A percentile compares a stretch with the other conserved stretches of the same genome.
Evolutionary conservation across 805 yeast species (phyloP).

Genomic region (Cyberlindnera euphorbiae): DNA sequence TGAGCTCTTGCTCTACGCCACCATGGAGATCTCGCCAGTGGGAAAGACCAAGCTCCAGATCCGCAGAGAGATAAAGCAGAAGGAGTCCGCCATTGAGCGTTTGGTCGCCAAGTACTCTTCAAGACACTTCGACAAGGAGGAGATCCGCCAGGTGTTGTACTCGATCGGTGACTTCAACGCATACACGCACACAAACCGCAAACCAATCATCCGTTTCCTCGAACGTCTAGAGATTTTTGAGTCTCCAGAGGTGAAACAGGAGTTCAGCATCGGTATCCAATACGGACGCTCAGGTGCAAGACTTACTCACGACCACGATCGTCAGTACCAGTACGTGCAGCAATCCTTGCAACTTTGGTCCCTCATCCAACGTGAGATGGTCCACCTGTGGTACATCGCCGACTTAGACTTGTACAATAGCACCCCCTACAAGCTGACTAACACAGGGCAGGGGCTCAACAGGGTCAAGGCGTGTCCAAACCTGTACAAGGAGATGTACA

Average conservation of each 20-base stretch:
- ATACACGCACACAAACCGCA: conserved; percentile 61
- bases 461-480: conserved; percentile 72
- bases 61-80: conserved; percentile 54
- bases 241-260: conserved; percentile 34
- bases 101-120: conserved; percentile 47
- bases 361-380: conserved; percentile 72
- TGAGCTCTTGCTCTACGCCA: conserved; percentile 55
- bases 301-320: conserved; percentile 65
- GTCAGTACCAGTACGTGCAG: conserved; percentile 69
- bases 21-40: conserved; percentile 59
- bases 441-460: conserved; percentile 80
- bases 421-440: conserved; percentile 49
- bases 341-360: conserved; percentile 78
- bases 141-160: conserved; percentile 65
- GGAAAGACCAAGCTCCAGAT: conserved; percentile 51
- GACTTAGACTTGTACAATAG: conserved; percentile 65
- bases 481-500: conserved; percentile 65
- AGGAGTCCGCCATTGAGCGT: conserved; percentile 64
- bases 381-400: conserved; percentile 70
- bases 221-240: conserved; percentile 45
- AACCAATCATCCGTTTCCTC: conserved; percentile 62
- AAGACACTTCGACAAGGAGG: conserved; percentile 47
- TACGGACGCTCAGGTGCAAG: conserved; percentile 68
- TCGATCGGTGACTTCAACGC: conserved; percentile 79
- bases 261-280: conserved; percentile 54